phyloP scores from a whole-genome alignment of 2,329 filamentous ascomycete species.

The Diaporthe caulivora region DNA sequence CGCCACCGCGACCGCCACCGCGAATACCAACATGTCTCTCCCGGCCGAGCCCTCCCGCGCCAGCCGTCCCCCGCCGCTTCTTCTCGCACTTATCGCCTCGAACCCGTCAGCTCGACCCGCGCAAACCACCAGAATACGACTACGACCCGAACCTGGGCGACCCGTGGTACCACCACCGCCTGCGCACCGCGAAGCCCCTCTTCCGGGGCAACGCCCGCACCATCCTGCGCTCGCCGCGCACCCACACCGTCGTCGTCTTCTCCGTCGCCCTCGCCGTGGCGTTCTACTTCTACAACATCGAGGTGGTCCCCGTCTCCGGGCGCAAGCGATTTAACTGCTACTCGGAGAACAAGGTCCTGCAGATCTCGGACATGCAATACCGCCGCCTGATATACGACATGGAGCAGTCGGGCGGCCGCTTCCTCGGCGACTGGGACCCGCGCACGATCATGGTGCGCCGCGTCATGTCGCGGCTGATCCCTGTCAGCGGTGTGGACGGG shows the following conservation, averaged over 20 bases:
- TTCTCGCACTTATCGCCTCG: conserved; percentile 39
- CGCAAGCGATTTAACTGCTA: conserved; percentile 81
- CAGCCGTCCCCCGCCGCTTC: conserved; percentile 31
- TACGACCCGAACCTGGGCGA: conserved; percentile 37
- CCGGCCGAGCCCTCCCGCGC: background rate
- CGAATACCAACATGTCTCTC: background rate
- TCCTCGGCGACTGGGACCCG: conserved; percentile 71
- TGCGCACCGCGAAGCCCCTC: conserved; percentile 53
- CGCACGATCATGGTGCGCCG: conserved; percentile 68
- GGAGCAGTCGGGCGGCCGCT: conserved; percentile 61
- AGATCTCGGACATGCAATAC: conserved; percentile 66
- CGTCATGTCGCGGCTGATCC: conserved; percentile 76
- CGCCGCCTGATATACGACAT: conserved; percentile 67
- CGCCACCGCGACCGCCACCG: background rate
- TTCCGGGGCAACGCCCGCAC: conserved; percentile 51
- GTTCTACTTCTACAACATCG: conserved; percentile 78
- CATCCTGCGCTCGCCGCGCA: conserved; percentile 51
- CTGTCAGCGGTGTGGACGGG: conserved; percentile 70
- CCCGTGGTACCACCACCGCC: conserved; percentile 42
- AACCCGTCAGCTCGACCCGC: conserved; percentile 27
- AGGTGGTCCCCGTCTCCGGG: conserved; percentile 79
- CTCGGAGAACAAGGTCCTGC: conserved; percentile 65
- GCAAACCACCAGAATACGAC: conserved; percentile 31
- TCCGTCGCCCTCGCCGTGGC: conserved; percentile 58
- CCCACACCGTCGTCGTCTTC: conserved; percentile 55